Evolutionary conservation across 352 stramenopile species (phyloP), one percentile per base, ranked within the genome.

Genomic region (Lagenidium sp.): DNA sequence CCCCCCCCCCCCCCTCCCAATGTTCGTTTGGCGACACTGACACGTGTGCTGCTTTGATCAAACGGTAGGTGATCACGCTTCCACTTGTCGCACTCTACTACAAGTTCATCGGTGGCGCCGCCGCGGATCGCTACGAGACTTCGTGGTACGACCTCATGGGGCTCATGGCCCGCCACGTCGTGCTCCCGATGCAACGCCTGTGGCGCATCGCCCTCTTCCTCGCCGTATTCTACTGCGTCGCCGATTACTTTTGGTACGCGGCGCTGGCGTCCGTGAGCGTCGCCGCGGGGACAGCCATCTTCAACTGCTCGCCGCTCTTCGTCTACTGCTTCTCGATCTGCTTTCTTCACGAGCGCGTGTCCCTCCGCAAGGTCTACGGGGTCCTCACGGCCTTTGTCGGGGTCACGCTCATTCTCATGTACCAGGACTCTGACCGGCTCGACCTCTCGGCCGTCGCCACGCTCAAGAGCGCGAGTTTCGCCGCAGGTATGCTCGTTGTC

Each of bases 321-420:
- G 70, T 83, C 5, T 83, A 79, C 58, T 78, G 62, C 51, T 83
- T 83, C 44, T 83, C 70, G 6, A 63, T 83, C 31, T 83, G 67
- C 47, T 63, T 78, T 1, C 36, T 83, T 30, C 46, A 60, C 41
- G 70, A 83, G 37, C 45, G 58, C 23, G n/a, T 68, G 21, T 50
- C 50, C 15, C 15, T 57, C 8, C 45, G 51, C 22, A 81, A 83
- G 37, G 36, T 78, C 13, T 52, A 45, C 16, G 64, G 66, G 2
- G 70, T 83, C 2, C 37, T 73, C 22, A 44, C 55, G 29, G 64
- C 68, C 19, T 65, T 81, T 32, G 56, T 46, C 5, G 68, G 68
- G 12, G 68, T 78, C 24, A 68, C 49, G 35, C 48, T 80, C 30
- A 50, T 82, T 18, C 55, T 80, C 26, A 44, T 75, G 36, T 82